These are phyloP conservation scores for Botrytis pseudocinerea DNA, from an alignment of 2,329 filamentous ascomycete species.

Conservation along the genomic window DNA sequence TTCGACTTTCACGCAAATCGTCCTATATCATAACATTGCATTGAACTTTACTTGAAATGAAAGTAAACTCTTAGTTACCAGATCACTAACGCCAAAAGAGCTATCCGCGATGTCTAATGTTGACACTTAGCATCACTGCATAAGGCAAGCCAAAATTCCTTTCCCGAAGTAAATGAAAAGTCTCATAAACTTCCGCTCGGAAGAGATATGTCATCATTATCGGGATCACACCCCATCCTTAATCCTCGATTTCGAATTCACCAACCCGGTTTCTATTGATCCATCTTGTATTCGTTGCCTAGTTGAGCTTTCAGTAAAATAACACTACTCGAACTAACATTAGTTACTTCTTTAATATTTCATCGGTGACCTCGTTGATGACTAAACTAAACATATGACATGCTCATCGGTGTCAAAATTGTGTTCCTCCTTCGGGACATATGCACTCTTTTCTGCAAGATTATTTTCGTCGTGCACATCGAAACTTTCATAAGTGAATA, in stretches of 20 bases:
- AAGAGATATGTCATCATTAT: background rate
- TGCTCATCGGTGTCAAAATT: background rate
- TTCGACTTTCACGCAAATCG: accelerated
- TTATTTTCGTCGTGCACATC: background rate
- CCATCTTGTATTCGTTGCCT: too few species aligned
- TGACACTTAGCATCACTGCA: background rate
- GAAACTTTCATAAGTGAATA: too few species aligned
- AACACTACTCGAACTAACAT: accelerated
- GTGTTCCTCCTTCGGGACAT: background rate
- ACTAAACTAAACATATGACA: background rate
- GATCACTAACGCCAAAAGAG: background rate
- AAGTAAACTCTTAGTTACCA: background rate
- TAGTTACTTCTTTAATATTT: accelerated
- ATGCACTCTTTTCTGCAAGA: too few species aligned
- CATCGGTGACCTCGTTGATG: background rate
- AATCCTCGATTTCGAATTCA: background rate
- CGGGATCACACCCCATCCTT: background rate
- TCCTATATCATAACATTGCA: background rate
- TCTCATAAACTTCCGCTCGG: too few species aligned
- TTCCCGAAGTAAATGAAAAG: too few species aligned
- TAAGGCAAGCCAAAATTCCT: too few species aligned
- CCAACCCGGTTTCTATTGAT: accelerated
- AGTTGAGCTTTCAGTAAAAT: too few species aligned
- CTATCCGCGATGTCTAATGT: background rate
- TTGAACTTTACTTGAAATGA: background rate